Base-by-base conservation (phyloP, 2,329 filamentous ascomycete species). In the Metarhizium anisopliae region DNA sequence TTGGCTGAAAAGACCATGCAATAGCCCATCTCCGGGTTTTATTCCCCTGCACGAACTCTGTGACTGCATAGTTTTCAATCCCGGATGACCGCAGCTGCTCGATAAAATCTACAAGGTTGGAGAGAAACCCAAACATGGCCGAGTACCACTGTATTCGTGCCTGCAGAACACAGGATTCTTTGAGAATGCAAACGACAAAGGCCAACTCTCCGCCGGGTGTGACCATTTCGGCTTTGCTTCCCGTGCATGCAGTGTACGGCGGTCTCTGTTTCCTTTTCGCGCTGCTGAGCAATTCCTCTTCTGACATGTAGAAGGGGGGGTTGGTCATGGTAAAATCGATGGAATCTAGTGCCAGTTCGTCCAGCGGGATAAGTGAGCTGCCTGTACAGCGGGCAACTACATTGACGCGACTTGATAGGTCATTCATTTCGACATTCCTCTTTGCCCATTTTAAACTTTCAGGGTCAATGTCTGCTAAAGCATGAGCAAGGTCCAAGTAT, bases 251-350 rank as follows among this genome's bases (percentile, higher is more conserved):
- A 0, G 88, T 87, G 55, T 82, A 82, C 0, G 92, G 87, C 0
- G 84, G 84, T 0, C 79, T 77, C 3, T 78, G 71, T 68, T 96
- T 96, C 42, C 78, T 70, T 16, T 75, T 69, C 0, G 89, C 86
- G 1, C 86, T 86, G 4, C 75, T 72, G 3, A 79, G 61, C 70
- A 96, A 81, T 52, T 95, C 90, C 5, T 78, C 71, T 3, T 80
- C 73, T 0, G 89, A 91, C n/a, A 77, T 70, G 74, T 96, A 97
- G 72, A 99, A 99, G 0, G 94, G 94, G 0, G 94, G 94, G 62
- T 99, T 99, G 60, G 87, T 93, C 84, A 97, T 95, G 57, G 83
- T 84, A 67, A 97, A 96, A 66, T 93, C 86, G 47, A 95, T 76
- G 3, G 59, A 65, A 7, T 72, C 67, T 4, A 81, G 66, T 25